phyloP scores from a whole-genome alignment of 2,329 filamentous ascomycete genomes.

The Claviceps sp. region DNA sequence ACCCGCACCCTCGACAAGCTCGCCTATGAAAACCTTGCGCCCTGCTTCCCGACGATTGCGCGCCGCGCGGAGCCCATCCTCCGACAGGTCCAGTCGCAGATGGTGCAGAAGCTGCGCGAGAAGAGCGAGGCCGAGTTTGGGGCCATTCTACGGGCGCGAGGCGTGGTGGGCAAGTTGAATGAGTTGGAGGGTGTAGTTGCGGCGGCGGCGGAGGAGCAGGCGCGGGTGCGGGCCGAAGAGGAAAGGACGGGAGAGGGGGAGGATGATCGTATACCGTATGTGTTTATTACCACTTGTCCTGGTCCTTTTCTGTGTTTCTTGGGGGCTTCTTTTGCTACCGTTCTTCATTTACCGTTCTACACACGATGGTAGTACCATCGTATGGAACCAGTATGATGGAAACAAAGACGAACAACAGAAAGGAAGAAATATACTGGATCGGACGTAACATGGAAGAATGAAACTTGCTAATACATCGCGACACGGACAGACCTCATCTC shows the following conservation, averaged over 20 bases:
- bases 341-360: no score
- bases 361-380: no score
- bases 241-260: background rate
- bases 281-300: background rate
- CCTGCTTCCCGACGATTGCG: constrained; percentile 50
- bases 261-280: background rate
- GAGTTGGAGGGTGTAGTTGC: constrained; percentile 42
- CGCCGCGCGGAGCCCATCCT: constrained; percentile 35
- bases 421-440: no score
- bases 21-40: constrained; percentile 41
- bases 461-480: no score
- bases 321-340: no score
- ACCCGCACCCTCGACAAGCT: constrained; percentile 41
- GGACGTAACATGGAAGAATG: background rate
- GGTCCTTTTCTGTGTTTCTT: no score
- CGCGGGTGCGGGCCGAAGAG: constrained; percentile 2
- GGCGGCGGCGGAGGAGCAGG: constrained; percentile 27
- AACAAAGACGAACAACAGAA: no score
- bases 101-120: constrained; percentile 40
- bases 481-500: constrained; percentile 34
- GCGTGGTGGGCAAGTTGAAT: constrained; percentile 44
- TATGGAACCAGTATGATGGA: no score
- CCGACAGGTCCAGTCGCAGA: constrained; percentile 41
- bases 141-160: constrained; percentile 34
- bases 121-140: constrained; percentile 48